These are phyloP conservation scores for Achaetomiella virescens DNA, from an alignment of 495 filamentous ascomycete species.

Conservation along the genomic window DNA sequence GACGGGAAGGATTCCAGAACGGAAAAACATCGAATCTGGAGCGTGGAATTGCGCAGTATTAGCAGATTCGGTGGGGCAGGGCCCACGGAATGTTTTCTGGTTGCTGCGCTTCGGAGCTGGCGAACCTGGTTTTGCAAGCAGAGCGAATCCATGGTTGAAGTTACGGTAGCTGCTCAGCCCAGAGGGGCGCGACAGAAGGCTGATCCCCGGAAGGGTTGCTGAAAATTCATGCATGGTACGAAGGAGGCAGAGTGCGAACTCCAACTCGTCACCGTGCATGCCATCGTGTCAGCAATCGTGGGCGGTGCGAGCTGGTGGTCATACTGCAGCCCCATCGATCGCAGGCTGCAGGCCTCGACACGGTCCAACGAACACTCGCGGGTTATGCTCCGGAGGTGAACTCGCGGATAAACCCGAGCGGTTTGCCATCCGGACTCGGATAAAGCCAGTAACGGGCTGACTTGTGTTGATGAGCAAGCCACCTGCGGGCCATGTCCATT, in stretches of 20 bases:
- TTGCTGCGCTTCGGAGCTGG: background rate
- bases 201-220: no score
- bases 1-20: conserved; percentile 6
- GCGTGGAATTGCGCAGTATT: background rate
- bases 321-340: background rate
- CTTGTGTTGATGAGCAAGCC: background rate
- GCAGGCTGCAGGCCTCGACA: no score
- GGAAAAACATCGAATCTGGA: background rate
- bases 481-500: background rate
- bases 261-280: background rate
- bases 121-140: no score
- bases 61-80: background rate
- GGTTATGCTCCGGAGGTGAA: no score
- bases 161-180: background rate
- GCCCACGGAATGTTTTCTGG: background rate
- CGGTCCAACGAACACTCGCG: no score
- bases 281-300: background rate
- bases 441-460: no score
- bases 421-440: no score
- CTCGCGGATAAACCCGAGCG: no score
- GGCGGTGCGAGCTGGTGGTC: background rate
- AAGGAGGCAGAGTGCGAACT: background rate
- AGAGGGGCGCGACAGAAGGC: no score
- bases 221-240: background rate
- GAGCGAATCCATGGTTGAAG: no score